Percentiles rank a stretch among this genome's conserved stretches.
These are phyloP conservation scores for Xerophyta viscosa DNA, from an alignment of 106 monocot species.

Conservation along the genomic window DNA sequence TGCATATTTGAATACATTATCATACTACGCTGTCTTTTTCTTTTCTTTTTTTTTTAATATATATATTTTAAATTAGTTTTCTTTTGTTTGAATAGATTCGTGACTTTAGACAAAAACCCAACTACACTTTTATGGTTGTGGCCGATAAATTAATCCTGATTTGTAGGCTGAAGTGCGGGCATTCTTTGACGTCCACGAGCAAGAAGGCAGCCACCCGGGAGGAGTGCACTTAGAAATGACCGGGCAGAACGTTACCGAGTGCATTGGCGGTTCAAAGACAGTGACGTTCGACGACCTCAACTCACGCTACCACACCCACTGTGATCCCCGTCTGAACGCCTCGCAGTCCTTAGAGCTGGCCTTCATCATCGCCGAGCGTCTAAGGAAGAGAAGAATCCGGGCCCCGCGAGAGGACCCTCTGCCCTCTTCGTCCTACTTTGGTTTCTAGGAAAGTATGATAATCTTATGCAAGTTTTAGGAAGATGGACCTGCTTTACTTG, in stretches of 20 bases:
- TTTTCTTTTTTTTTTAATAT: too few relatives aligned
- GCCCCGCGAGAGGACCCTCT: not conserved
- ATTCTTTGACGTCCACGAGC: constrained; percentile 53
- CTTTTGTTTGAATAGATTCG: too few relatives aligned
- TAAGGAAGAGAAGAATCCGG: constrained; percentile 41
- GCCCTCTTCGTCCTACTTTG: constrained; percentile 13
- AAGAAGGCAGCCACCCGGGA: constrained; percentile 47
- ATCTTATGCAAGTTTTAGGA: too few relatives aligned
- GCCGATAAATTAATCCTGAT: not conserved
- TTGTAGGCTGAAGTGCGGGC: constrained; percentile 43
- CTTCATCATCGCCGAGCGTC: constrained; percentile 65
- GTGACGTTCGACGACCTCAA: constrained; percentile 55
- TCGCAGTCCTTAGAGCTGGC: constrained; percentile 64
- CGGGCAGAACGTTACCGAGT: constrained; percentile 47
- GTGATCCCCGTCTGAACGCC: constrained; percentile 60
- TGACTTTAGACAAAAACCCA: too few relatives aligned
- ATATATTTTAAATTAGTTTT: too few relatives aligned
- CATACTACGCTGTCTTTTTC: too few relatives aligned
- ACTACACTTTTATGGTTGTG: too few relatives aligned
- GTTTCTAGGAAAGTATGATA: constrained; percentile 17
- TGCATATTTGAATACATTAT: too few relatives aligned
- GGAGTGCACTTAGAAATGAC: constrained; percentile 55
- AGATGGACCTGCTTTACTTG: too few relatives aligned
- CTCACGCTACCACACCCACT: constrained; percentile 53
- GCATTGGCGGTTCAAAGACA: constrained; percentile 40